Base-by-base conservation (phyloP, 768 basidiomycete genomes). In the Boletus patriciae region DNA sequence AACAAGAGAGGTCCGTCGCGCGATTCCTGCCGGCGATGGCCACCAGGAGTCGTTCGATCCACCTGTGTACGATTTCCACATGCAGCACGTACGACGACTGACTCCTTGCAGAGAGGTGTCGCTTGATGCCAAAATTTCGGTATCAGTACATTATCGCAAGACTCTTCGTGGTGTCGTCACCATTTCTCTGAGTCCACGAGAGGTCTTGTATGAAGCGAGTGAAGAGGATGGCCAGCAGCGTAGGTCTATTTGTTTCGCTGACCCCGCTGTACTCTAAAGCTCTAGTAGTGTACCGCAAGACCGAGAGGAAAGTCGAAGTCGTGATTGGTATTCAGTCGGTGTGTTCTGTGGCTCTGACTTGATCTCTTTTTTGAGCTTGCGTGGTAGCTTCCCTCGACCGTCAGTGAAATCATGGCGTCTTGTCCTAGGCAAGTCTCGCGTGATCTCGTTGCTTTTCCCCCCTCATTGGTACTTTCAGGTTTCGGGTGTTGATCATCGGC, bases 401-500 rank as follows among this genome's bases (percentile, higher is more conserved):
- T 33, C 37, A 25, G 15, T 15, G 53, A 54, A 50, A 38, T 40
- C 10, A 4, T 54, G 37, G 38, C 37, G 16, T 33, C 53, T 12
- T 54, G 46, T 33, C 23, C 53, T 8, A 38, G 34, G 52, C 18
- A n/a, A 40, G 42, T 46, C 31, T 40, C n/a, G 12, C 16, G 25
- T 3, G 25, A 21, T 45, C 25, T 38, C 27, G 2, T 44, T 43
- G 2, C 15, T 5, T 11, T 18, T n/a, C 1, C 19, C 10, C 7
- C 21, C 36, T 53, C 34, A 56, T 37, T 19, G 16, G 13, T 55
- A 23, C 19, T 21, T n/a, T n/a, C 36, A 56, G 55, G 42, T 56
- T 56, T 44, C 55, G 55, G 2, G 27, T 56, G 18, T 19, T 54
- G 55, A 56, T 56, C 43, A 56, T 54, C 18, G 51, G 43, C 42